phyloP scores from a whole-genome alignment of 2,329 filamentous ascomycete species.

The Fusarium compactum region DNA sequence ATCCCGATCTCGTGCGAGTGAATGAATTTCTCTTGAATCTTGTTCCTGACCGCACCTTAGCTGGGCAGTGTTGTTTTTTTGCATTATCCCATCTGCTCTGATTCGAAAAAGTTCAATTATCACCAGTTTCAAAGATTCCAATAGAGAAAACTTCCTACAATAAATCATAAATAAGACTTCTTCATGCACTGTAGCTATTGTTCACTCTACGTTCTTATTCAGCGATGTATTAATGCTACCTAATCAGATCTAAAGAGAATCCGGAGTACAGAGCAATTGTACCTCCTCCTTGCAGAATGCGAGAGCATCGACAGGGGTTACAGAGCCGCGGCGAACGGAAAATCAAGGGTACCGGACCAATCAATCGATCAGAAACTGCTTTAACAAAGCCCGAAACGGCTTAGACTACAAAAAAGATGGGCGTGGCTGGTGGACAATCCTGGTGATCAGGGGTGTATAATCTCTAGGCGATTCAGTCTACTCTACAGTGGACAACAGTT shows the following conservation, averaged over 20 bases:
- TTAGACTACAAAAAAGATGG: constrained; percentile 39
- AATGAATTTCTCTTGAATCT: constrained; percentile 20
- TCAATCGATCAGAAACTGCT: constrained; percentile 24
- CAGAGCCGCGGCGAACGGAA: constrained; percentile 46
- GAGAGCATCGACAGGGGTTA: constrained; percentile 35
- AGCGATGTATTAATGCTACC: no score
- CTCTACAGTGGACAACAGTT: constrained; percentile 19
- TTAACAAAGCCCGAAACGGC: constrained; percentile 45
- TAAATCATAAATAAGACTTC: no score
- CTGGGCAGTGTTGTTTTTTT: neutral
- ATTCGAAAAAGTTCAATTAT: neutral
- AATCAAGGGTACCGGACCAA: constrained; percentile 49
- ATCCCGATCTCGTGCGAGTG: constrained; percentile 40
- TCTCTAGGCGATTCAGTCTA: constrained; percentile 12
- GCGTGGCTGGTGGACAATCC: constrained; percentile 38
- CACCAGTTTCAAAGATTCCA: neutral
- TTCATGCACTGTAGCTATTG: neutral
- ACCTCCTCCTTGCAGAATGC: constrained; percentile 36
- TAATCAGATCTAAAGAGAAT: constrained; percentile 25
- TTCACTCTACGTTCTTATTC: no score
- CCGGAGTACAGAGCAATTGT: constrained; percentile 28
- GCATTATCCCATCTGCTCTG: constrained; percentile 1
- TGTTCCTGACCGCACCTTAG: constrained; percentile 10
- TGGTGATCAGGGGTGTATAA: constrained; percentile 26
- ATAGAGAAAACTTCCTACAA: no score